phyloP scores from a whole-genome alignment of 1,139 yeast species.

The Diutina rugosa region DNA sequence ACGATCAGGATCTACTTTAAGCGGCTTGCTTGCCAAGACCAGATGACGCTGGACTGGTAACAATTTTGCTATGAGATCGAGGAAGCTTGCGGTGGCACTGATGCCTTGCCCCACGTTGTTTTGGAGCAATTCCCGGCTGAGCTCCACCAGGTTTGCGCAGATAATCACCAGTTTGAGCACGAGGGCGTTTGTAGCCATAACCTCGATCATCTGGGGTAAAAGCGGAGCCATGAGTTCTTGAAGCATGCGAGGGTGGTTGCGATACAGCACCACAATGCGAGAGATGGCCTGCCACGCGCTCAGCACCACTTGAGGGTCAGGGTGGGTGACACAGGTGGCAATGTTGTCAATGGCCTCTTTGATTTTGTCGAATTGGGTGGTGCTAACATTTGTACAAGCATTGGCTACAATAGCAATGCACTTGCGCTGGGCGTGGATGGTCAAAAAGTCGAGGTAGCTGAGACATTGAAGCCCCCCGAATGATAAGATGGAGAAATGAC shows the following conservation, averaged over 20 bases:
- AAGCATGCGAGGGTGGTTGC: background rate
- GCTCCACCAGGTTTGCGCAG: background rate
- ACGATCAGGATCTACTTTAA: background rate
- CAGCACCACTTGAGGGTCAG: slow-evolving; percentile 56
- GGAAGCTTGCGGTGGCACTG: background rate
- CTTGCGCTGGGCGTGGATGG: slow-evolving; percentile 80
- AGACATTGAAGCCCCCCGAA: slow-evolving; percentile 63
- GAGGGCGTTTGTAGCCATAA: background rate
- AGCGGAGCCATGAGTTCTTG: background rate
- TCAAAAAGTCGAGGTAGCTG: slow-evolving; percentile 74
- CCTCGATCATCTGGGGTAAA: slow-evolving; percentile 1
- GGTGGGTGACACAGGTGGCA: slow-evolving; percentile 47
- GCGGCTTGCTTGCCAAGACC: background rate
- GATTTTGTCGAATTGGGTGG: slow-evolving; percentile 31
- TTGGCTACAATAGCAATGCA: slow-evolving; percentile 71
- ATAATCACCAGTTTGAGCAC: background rate
- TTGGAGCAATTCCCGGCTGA: background rate
- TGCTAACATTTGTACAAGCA: slow-evolving; percentile 42
- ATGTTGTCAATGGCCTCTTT: slow-evolving; percentile 50
- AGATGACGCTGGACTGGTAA: background rate
- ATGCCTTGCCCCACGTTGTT: background rate
- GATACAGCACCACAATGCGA: slow-evolving; percentile 27
- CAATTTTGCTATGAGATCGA: background rate
- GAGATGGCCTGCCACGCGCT: slow-evolving; percentile 58
- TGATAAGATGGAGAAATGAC: slow-evolving; percentile 33